Evolutionary conservation across 805 yeast genomes (phyloP).

Genomic region (Pichia sporocuriosa): DNA sequence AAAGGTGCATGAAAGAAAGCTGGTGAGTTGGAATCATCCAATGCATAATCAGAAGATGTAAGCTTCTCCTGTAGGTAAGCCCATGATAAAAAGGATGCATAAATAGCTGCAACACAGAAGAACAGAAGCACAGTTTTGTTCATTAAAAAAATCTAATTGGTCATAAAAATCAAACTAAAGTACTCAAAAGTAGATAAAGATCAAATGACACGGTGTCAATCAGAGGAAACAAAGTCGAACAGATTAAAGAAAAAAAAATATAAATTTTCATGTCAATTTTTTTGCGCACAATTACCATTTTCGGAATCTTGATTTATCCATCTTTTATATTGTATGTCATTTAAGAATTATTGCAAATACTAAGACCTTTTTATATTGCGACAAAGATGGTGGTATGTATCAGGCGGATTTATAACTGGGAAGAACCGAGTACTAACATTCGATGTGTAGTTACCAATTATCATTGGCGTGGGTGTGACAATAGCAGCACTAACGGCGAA

Average conservation of each 20-base stretch:
- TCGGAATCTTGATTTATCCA: neutral
- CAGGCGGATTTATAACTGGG: too few relatives aligned
- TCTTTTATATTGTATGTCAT: neutral
- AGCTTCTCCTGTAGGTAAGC: slow-evolving; percentile 87
- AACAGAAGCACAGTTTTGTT: slow-evolving; percentile 13
- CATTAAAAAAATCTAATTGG: too few relatives aligned
- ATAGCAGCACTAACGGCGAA: slow-evolving; percentile 42
- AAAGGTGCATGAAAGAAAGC: slow-evolving; percentile 63
- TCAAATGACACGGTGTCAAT: slow-evolving; percentile 2
- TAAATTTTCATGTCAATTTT: slow-evolving; percentile 2
- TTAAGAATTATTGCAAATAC: too few relatives aligned
- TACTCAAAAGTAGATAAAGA: too few relatives aligned
- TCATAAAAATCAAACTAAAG: too few relatives aligned
- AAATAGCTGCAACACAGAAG: slow-evolving; percentile 56
- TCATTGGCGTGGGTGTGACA: slow-evolving; percentile 51
- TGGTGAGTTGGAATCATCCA: slow-evolving; percentile 11
- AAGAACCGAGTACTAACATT: slow-evolving; percentile 14
- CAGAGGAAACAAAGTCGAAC: too few relatives aligned
- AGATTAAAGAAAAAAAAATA: neutral
- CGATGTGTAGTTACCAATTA: slow-evolving; percentile 38
- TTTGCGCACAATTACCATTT: neutral
- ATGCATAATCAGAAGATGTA: slow-evolving; percentile 66
- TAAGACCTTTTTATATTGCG: neutral
- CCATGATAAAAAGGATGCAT: slow-evolving; percentile 86
- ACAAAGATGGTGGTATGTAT: slow-evolving; percentile 3